Evolutionary conservation across 352 stramenopile species (phyloP), one percentile per base, ranked within the genome.

Genomic region (Lagenidium giganteum): DNA sequence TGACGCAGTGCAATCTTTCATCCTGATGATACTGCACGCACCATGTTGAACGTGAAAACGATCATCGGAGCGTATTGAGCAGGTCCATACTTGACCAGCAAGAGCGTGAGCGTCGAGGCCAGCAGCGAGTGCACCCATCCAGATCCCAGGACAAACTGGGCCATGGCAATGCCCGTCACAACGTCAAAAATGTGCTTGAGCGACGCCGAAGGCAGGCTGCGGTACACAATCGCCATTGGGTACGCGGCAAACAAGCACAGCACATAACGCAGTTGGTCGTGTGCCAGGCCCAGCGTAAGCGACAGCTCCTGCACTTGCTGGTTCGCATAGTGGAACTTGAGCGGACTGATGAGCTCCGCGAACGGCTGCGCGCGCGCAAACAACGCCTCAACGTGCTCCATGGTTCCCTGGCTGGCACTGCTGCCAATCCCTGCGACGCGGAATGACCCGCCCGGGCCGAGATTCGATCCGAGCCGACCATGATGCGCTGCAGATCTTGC

Each of bases 91-190:
- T 59, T 60, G 45, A 87, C 57, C 11, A 90, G 39, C 35, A 83
- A 43, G 61, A 98, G 98, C 24, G 89, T 96, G 20, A 96, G 41
- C 29, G 94, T 45, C 5, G 89, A 83, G 27, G 89, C 93, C 36
- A 96, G 72, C 9, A 98, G 67, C 39, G 96, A 97, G 70, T 98
- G 94, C 42, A 98, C 89, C 94, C 95, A 98, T 42, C 82, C 69
- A 18, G 63, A 35, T 40, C 91, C 89, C 50, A 93, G 77, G 5
- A 96, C 95, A 58, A 97, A 97, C 61, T 98, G 93, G 34, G 97
- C 87, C 27, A 98, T 74, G 36, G 91, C 93, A n/a, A 96, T 63
- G 22, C 95, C 95, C 11, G 94, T 67, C 18, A 91, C 41, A 42
- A 98, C 95, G 51, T 94, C 84, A 52, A 97, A 87, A 28, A 86